Evolutionary conservation across 352 stramenopile genomes (phyloP), one percentile per base, ranked within the genome.

Genomic region (Globisporangium orthogonon): DNA sequence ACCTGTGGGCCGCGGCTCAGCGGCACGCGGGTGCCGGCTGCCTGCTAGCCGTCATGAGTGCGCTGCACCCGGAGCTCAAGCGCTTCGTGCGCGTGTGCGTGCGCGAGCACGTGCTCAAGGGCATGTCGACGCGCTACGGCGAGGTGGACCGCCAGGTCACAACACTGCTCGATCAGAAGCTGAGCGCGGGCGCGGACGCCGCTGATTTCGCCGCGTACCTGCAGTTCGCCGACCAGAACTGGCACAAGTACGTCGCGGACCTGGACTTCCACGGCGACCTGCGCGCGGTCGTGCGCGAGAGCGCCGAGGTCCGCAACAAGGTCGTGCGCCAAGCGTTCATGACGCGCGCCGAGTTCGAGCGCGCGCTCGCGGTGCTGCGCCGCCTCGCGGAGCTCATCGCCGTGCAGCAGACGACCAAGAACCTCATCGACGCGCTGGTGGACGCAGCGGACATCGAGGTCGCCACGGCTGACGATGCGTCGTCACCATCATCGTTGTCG

Each of bases 41-140:
- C 40, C 52, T 57, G 28, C 52, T 50, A 18, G 40, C 23, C 17
- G 52, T 57, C 52, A 57, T 57, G 52, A 57, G 52, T 40, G 37
- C 52, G 29, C 52, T 57, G 40, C 52, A 57, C 17, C 39, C 52
- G 15, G 52, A 57, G 40, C 52, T 57, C 39, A 48, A 48, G 40
- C 52, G 52, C 40, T 57, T 57, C n/a, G 52, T 57, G 52, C 52
- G 52, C 17, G 52, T 57, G 52, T 57, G 52, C 7, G 52, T 57
- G 40, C 52, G 52, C 10, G 52, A 57, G 40, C 40, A 57, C 17
- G 40, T 57, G 23, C 52, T 57, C 52, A 57, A 57, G 39, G 52
- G 52, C 2, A 57, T 41, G 40, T 40, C 39, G 23, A 57, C 47
- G 52, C 52, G 52, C 52, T 50, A 57, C 15, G 40, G 52, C 52